Percentiles rank a stretch among this genome's conserved stretches.
Evolutionary conservation across 352 stramenopile genomes (phyloP).

Genomic region (Globisporangium paroecandrum): DNA sequence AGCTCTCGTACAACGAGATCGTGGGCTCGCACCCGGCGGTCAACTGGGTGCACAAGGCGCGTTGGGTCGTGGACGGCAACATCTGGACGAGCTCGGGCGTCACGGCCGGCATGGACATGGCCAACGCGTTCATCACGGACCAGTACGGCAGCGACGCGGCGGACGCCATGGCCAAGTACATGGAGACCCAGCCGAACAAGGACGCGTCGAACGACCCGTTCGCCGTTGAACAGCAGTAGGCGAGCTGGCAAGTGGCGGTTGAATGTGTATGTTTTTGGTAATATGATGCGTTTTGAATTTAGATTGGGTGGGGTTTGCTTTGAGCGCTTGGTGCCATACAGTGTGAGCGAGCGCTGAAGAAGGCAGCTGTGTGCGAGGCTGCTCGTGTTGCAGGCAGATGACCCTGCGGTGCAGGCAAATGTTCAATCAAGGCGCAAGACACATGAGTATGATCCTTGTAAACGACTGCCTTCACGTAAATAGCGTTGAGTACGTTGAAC

Average conservation of each 20-base stretch:
- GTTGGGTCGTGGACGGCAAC: constrained; percentile 38
- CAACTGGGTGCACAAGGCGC: constrained; percentile 26
- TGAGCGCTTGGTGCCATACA: background rate
- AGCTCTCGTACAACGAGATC: constrained; percentile 23
- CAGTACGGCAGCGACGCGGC: constrained; percentile 16
- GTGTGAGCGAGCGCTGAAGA: background rate
- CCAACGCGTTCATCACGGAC: constrained; percentile 21
- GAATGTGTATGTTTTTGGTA: background rate
- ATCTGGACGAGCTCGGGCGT: constrained; percentile 34
- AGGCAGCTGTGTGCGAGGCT: no score
- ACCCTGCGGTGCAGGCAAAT: no score
- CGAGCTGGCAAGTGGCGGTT: background rate
- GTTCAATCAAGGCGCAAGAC: no score
- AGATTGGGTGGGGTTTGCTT: background rate
- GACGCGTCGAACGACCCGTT: constrained; percentile 25
- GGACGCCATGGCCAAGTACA: constrained; percentile 15
- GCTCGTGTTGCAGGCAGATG: no score
- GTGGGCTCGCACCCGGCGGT: constrained; percentile 13
- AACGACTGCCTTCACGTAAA: no score
- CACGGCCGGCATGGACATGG: constrained; percentile 39
- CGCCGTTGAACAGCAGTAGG: constrained; percentile 1
- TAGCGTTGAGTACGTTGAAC: no score
- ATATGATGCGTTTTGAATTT: background rate
- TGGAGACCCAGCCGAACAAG: constrained; percentile 24
- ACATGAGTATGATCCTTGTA: no score